Percentiles rank a stretch among this genome's conserved stretches.
These are phyloP conservation scores for Agroathelia rolfsii DNA, from an alignment of 1,284 basidiomycete species.

Conservation along the genomic window DNA sequence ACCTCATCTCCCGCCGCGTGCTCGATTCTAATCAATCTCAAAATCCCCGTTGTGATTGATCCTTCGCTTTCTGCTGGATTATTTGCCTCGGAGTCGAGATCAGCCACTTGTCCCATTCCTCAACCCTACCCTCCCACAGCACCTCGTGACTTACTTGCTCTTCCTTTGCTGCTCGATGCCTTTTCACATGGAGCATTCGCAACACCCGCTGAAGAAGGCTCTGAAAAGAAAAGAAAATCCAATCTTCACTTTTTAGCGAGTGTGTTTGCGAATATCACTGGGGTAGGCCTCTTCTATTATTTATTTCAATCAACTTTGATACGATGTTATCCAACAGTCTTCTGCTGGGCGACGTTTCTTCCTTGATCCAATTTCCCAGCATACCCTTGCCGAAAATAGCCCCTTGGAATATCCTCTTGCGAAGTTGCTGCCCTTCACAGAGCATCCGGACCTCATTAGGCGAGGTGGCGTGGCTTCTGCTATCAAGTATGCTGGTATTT, in stretches of 20 bases:
- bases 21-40: conserved; percentile 55
- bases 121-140: conserved; percentile 52
- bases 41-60: conserved; percentile 53
- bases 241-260: conserved; percentile 83
- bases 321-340: conserved; percentile 32
- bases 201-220: conserved; percentile 34
- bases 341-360: conserved; percentile 65
- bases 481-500: conserved; percentile 58
- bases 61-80: no score
- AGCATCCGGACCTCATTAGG: conserved; percentile 78
- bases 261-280: conserved; percentile 84
- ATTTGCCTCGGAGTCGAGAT: conserved; percentile 70
- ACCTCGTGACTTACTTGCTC: conserved; percentile 46
- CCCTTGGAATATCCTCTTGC: conserved; percentile 68
- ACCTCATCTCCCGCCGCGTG: conserved; percentile 72
- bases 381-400: conserved; percentile 29
- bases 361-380: conserved; percentile 45
- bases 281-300: conserved; percentile 36
- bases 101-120: conserved; percentile 58
- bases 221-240: conserved; percentile 55
- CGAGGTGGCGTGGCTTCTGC: conserved; percentile 79
- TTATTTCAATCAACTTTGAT: background rate
- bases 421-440: conserved; percentile 79
- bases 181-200: conserved; percentile 67
- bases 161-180: conserved; percentile 77